These are phyloP conservation scores for Sporisorium reilianum DNA, from an alignment of 1,284 basidiomycete genomes.

Conservation along the genomic window DNA sequence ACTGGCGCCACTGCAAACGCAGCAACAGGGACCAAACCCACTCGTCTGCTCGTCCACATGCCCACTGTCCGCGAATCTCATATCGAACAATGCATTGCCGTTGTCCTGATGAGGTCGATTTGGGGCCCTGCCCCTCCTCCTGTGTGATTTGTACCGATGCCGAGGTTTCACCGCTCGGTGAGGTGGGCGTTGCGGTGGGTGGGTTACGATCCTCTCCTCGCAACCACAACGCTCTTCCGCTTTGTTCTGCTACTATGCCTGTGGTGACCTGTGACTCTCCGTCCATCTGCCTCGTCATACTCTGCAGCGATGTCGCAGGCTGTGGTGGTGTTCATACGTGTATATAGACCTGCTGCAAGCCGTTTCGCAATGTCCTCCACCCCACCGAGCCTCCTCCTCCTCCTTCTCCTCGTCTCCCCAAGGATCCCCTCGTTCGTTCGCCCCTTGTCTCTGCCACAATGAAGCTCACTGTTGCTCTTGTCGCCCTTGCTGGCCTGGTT, in stretches of 20 bases:
- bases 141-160: neutral
- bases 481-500: slow-evolving; percentile 24
- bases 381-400: no score
- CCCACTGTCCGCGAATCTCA: neutral
- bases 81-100: neutral
- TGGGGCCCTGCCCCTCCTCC: neutral
- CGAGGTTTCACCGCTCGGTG: neutral
- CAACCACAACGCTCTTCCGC: neutral
- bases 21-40: slow-evolving; percentile 7
- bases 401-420: no score
- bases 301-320: no score
- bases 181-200: neutral
- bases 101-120: neutral
- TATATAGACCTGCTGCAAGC: neutral
- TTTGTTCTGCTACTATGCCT: neutral
- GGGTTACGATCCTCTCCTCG: no score
- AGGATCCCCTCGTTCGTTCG: neutral
- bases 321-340: neutral
- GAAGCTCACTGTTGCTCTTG: slow-evolving; percentile 21
- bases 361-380: neutral
- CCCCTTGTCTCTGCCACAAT: neutral
- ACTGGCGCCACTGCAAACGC: slow-evolving; percentile 2
- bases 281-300: neutral
- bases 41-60: no score
- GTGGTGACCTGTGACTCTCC: neutral